Evolutionary conservation across 2,329 filamentous ascomycete genomes (phyloP).

Genomic region (Graphilbum fragrans): DNA sequence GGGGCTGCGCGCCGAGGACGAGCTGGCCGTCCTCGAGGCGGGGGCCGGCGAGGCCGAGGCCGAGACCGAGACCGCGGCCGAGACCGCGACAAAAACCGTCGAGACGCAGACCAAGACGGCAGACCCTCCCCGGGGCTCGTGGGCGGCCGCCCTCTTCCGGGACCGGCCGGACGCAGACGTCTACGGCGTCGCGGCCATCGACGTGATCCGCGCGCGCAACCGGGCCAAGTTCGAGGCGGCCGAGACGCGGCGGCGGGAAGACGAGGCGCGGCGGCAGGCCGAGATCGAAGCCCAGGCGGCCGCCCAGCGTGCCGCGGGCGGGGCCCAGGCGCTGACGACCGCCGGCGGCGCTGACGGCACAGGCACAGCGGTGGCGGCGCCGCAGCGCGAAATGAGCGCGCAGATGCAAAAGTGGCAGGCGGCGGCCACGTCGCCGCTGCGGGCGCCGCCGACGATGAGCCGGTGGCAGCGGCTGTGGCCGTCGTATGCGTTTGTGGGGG

Average conservation of each 20-base stretch:
- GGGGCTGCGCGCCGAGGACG: slow-evolving; percentile 49
- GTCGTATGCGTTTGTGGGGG: slow-evolving; percentile 32
- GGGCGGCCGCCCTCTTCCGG: slow-evolving; percentile 13
- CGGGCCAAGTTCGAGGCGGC: slow-evolving; percentile 35
- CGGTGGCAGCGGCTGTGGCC: slow-evolving; percentile 43
- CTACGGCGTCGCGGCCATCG: slow-evolving; percentile 45
- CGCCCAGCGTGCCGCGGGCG: slow-evolving; percentile 20
- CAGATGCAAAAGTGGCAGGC: slow-evolving; percentile 28
- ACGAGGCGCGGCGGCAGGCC: slow-evolving; percentile 17
- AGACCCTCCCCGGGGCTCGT: not conserved
- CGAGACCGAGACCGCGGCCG: slow-evolving; percentile 8
- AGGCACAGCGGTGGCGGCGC: slow-evolving; percentile 19
- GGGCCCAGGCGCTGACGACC: slow-evolving; percentile 15
- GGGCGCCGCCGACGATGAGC: slow-evolving; percentile 38
- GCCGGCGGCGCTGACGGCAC: slow-evolving; percentile 9
- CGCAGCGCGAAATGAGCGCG: slow-evolving; percentile 23
- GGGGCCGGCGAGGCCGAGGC: slow-evolving; percentile 5
- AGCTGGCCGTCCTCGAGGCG: slow-evolving; percentile 40
- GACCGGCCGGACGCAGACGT: slow-evolving; percentile 27
- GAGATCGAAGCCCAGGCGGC: slow-evolving; percentile 19
- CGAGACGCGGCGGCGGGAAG: slow-evolving; percentile 13
- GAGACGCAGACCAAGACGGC: not conserved
- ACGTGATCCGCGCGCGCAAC: slow-evolving; percentile 42
- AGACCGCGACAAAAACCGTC: not conserved
- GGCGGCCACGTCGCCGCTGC: slow-evolving; percentile 35